Conservation (phyloP, 371 early-diverging fungal genomes). For the Lichtheimia corymbifera region DNA sequence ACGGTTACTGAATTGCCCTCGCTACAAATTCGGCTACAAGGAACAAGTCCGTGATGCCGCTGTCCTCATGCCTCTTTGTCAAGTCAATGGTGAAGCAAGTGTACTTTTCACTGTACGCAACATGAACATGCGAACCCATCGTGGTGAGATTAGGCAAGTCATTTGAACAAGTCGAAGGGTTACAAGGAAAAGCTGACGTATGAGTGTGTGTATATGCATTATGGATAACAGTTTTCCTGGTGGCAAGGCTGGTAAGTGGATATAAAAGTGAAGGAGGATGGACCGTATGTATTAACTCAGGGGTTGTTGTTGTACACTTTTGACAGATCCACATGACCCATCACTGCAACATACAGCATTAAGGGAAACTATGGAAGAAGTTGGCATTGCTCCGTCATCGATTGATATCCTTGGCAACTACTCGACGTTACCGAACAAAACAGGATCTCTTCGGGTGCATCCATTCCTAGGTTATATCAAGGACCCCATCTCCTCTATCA, state of each 20-base stretch:
- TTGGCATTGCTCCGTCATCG: conserved; percentile 53
- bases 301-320: neutral
- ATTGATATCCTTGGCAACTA: conserved; percentile 71
- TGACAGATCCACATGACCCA: conserved; percentile 54
- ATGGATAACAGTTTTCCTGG: conserved; percentile 67
- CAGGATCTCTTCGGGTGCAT: conserved; percentile 67
- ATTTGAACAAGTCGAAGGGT: neutral
- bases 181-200: neutral
- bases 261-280: neutral
- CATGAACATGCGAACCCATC: conserved; percentile 68
- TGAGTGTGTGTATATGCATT: neutral
- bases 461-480: conserved; percentile 74
- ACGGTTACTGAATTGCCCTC: conserved; percentile 40
- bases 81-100: conserved; percentile 61
- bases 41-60: conserved; percentile 42
- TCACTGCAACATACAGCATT: conserved; percentile 69
- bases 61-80: conserved; percentile 66
- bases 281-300: neutral
- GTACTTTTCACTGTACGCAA: conserved; percentile 84
- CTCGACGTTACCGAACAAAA: conserved; percentile 67
- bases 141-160: conserved; percentile 76
- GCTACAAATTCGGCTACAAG: conserved; percentile 36
- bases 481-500: conserved; percentile 31
- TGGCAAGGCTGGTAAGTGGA: conserved; percentile 60
- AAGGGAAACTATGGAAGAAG: conserved; percentile 85